These are phyloP conservation scores for Leptoxyphium fumago DNA, from an alignment of 2,329 filamentous ascomycete species.

Conservation along the genomic window DNA sequence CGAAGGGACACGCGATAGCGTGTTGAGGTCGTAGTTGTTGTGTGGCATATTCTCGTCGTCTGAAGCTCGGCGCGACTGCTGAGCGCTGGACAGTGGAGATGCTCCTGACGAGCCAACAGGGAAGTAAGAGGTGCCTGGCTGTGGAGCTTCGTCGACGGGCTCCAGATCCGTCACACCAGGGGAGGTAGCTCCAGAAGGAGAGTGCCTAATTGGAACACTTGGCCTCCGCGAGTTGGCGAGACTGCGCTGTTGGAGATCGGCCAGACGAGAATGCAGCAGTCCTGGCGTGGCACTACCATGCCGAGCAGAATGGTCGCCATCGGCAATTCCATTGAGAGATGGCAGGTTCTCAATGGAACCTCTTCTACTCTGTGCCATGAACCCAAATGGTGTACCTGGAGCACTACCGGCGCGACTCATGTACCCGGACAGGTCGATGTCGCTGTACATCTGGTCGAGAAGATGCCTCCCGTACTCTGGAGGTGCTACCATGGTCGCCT, in stretches of 20 bases:
- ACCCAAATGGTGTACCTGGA: slow-evolving; percentile 53
- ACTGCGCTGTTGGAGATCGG: slow-evolving; percentile 33
- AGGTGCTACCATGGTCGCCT: slow-evolving; percentile 56
- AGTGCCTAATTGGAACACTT: slow-evolving; percentile 12
- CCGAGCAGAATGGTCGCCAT: slow-evolving; percentile 33
- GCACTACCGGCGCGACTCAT: slow-evolving; percentile 35
- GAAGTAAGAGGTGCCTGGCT: slow-evolving; percentile 10
- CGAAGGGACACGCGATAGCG: slow-evolving; percentile 33
- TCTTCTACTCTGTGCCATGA: slow-evolving; percentile 53
- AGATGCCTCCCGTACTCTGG: slow-evolving; percentile 83
- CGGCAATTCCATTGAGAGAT: slow-evolving; percentile 36
- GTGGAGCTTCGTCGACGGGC: slow-evolving; percentile 4
- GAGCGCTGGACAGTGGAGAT: slow-evolving; percentile 14
- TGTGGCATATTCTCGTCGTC: slow-evolving; percentile 15
- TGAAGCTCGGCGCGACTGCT: slow-evolving; percentile 20
- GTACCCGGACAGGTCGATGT: slow-evolving; percentile 67
- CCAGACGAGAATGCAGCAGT: slow-evolving; percentile 56
- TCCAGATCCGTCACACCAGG: slow-evolving; percentile 11
- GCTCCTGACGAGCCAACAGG: slow-evolving; percentile 3
- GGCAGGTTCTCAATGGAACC: slow-evolving; percentile 71
- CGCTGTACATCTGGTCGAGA: slow-evolving; percentile 80
- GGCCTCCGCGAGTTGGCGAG: slow-evolving; percentile 12
- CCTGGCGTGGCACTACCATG: slow-evolving; percentile 37
- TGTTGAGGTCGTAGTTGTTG: slow-evolving; percentile 30
- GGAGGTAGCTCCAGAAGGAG: slow-evolving; percentile 18